Percentiles rank a stretch among this genome's conserved stretches.
Conservation (phyloP, 805 yeast species). For the Candida dendrica region DNA sequence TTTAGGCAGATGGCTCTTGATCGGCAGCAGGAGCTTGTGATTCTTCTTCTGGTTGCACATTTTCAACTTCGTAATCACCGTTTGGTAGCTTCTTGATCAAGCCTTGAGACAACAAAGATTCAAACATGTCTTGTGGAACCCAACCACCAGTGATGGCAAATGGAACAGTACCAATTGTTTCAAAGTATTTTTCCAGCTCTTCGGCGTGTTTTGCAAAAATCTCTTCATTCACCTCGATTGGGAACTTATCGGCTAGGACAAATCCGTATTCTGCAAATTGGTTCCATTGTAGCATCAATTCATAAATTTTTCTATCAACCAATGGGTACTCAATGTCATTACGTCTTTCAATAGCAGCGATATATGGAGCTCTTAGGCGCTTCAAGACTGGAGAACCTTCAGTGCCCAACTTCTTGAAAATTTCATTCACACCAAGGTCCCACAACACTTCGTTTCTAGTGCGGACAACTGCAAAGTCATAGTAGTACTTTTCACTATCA, state of each 20-base stretch:
- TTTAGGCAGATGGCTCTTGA: neutral
- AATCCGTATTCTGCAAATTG: slow-evolving; percentile 52
- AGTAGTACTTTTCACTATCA: slow-evolving; percentile 71
- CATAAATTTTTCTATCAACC: slow-evolving; percentile 60
- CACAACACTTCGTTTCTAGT: slow-evolving; percentile 88
- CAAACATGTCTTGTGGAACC: slow-evolving; percentile 93
- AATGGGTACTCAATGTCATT: slow-evolving; percentile 50
- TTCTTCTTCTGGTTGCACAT: slow-evolving; percentile 3
- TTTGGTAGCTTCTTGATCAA: slow-evolving; percentile 54
- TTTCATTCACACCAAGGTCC: slow-evolving; percentile 69
- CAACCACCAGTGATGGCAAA: slow-evolving; percentile 90
- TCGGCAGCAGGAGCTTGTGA: neutral
- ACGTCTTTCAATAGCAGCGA: slow-evolving; percentile 52
- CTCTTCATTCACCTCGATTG: slow-evolving; percentile 52
- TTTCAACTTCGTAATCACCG: slow-evolving; percentile 38
- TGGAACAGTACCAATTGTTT: slow-evolving; percentile 61
- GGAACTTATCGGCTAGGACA: slow-evolving; percentile 45
- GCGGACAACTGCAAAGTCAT: slow-evolving; percentile 78
- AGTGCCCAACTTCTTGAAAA: slow-evolving; percentile 63
- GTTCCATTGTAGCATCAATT: slow-evolving; percentile 64
- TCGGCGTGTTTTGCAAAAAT: slow-evolving; percentile 51
- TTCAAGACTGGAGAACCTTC: slow-evolving; percentile 80
- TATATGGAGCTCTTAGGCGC: slow-evolving; percentile 57
- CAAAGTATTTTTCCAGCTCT: slow-evolving; percentile 60
- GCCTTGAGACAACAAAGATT: slow-evolving; percentile 59